These are phyloP conservation scores for Boletus smithii DNA, from an alignment of 1,284 basidiomycete species.

Conservation along the genomic window DNA sequence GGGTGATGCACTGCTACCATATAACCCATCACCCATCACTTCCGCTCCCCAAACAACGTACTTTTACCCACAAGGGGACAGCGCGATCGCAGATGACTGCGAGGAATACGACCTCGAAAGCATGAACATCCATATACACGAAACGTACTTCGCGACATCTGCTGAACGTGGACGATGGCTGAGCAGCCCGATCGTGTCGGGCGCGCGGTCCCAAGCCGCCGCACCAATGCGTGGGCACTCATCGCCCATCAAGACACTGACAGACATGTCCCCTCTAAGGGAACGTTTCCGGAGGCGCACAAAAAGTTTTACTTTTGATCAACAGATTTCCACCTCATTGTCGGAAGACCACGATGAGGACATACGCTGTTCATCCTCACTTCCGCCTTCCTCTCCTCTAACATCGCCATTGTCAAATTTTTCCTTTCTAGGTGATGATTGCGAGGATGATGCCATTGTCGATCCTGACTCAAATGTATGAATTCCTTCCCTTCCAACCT, in stretches of 20 bases:
- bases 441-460: slow-evolving; percentile 6
- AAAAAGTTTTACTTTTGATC: not conserved
- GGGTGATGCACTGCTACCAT: not conserved
- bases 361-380: slow-evolving; percentile 21
- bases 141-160: slow-evolving; percentile 49
- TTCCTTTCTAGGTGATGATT: slow-evolving; percentile 23
- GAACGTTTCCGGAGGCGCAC: slow-evolving; percentile 4
- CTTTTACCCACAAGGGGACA: slow-evolving; percentile 10
- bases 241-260: slow-evolving; percentile 33
- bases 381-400: slow-evolving; percentile 36
- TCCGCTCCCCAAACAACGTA: not conserved
- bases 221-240: slow-evolving; percentile 35
- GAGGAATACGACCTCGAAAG: slow-evolving; percentile 34
- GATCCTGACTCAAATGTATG: slow-evolving; percentile 21
- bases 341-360: slow-evolving; percentile 16
- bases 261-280: slow-evolving; percentile 9
- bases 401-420: slow-evolving; percentile 29
- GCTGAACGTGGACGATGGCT: slow-evolving; percentile 53
- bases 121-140: slow-evolving; percentile 37
- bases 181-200: slow-evolving; percentile 41
- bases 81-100: slow-evolving; percentile 18
- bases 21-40: slow-evolving; percentile 3
- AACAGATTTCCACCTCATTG: not conserved
- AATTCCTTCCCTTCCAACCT: not conserved
- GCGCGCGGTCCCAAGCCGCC: slow-evolving; percentile 13